Evolutionary conservation across 495 filamentous ascomycete genomes (phyloP), one percentile per base, ranked within the genome.

Genomic region (Penicillium nucicola): DNA sequence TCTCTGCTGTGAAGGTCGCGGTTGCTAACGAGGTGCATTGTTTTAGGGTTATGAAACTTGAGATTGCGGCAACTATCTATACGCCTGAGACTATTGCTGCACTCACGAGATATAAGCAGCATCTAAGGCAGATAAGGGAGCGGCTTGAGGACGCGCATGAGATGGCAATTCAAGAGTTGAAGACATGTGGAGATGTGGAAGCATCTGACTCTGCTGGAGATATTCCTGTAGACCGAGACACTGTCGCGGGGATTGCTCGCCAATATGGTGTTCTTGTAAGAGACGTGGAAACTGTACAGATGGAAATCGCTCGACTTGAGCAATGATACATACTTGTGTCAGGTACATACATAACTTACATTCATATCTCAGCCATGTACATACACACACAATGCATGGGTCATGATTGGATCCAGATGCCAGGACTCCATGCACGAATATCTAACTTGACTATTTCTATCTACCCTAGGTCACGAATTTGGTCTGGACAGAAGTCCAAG

Each of bases 31-130:
- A 28, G 20, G 18, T 37, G 14, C 2, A 12, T 45, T 25, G 39
- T 45, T 25, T 36, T 41, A 77, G 73, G 30, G 71, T 77, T 8
- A 67, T 62, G 18, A 70, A 68, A 46, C 53, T 76, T 32, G 72
- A 76, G 37, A 61, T 69, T 13, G 53, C 62, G 9, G 62, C 68
- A 15, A 63, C 73, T 5, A 73, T 82, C 0, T 85, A 87, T 64
- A 82, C 81, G 0, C 74, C 80, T 0, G 81, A 84, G 32, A 79
- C 81, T 1, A 49, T 65, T 15, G 61, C 62, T 18, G 87, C 87
- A 10, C 71, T 92, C 37, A 55, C 53, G 4, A 70, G 71, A 33
- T 89, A 88, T 56, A 68, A 62, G 17, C 54, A 66, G 10, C 78
- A 84, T 58, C 57, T 90, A 22, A 56, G 65, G 7, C 77, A 83